These are phyloP conservation scores for Nakazawaea laoshanensis DNA, from an alignment of 805 yeast genomes.

Conservation along the genomic window DNA sequence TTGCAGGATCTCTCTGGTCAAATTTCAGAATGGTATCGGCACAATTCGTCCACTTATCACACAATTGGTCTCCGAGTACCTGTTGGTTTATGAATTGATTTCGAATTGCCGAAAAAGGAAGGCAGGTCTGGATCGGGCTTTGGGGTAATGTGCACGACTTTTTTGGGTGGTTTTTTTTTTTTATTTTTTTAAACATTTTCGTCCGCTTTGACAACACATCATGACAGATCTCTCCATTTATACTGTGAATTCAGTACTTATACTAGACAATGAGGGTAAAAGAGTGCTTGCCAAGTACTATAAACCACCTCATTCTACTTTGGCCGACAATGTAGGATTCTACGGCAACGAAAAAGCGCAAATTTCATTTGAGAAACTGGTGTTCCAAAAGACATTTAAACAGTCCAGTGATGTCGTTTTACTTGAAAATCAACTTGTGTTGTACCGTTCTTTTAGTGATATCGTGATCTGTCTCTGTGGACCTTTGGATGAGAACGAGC, in stretches of 20 bases:
- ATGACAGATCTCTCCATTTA: slow-evolving; percentile 57
- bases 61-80: too few species aligned
- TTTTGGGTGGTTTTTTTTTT: too few species aligned
- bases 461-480: slow-evolving; percentile 66
- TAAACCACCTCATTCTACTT: slow-evolving; percentile 45
- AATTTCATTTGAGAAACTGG: slow-evolving; percentile 61
- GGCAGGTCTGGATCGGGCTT: too few species aligned
- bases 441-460: slow-evolving; percentile 83
- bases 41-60: too few species aligned
- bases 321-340: slow-evolving; percentile 21
- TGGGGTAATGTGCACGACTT: too few species aligned
- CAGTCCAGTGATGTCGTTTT: slow-evolving; percentile 74
- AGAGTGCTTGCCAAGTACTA: slow-evolving; percentile 83
- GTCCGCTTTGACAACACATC: too few species aligned
- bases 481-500: slow-evolving; percentile 76
- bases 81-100: too few species aligned
- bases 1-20: too few species aligned
- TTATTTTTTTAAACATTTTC: too few species aligned
- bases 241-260: slow-evolving; percentile 70
- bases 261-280: slow-evolving; percentile 75
- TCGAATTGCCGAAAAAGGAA: too few species aligned
- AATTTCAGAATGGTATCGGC: too few species aligned
- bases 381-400: slow-evolving; percentile 72
- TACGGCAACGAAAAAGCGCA: slow-evolving; percentile 45
- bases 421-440: slow-evolving; percentile 69